These are phyloP conservation scores for Musa itinerans DNA, from an alignment of 176 grass and related monocot species.

Conservation along the genomic window DNA sequence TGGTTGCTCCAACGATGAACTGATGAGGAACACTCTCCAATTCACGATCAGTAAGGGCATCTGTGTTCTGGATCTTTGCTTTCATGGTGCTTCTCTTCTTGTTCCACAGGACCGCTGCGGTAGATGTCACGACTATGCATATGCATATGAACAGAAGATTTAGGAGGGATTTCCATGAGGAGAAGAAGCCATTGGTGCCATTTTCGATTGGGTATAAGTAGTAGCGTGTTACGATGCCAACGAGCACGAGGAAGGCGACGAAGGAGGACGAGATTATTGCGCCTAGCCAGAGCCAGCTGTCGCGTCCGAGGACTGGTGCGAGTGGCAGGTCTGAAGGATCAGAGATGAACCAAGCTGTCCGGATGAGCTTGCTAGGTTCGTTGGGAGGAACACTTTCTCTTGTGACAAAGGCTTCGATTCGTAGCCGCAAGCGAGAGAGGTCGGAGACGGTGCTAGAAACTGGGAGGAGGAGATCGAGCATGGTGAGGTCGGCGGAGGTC, in stretches of 20 bases:
- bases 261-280: conserved; percentile 36
- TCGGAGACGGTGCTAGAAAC: conserved; percentile 17
- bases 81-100: conserved; percentile 22
- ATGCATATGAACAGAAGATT: conserved; percentile 35
- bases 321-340: conserved; percentile 25
- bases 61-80: conserved; percentile 31
- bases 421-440: conserved; percentile 25
- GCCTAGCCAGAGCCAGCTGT: conserved; percentile 40
- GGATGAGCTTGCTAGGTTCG: background rate
- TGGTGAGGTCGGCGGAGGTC: conserved; percentile 45
- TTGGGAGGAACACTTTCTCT: conserved; percentile 14
- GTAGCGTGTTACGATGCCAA: conserved; percentile 23
- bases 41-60: conserved; percentile 28
- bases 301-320: conserved; percentile 30
- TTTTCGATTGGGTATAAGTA: conserved; percentile 38
- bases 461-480: conserved; percentile 49
- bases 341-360: conserved; percentile 36
- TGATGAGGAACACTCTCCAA: conserved; percentile 35
- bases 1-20: conserved; percentile 30
- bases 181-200: conserved; percentile 30
- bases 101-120: conserved; percentile 32
- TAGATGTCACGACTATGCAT: conserved; percentile 24
- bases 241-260: conserved; percentile 31
- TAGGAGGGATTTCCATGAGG: conserved; percentile 25
- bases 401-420: conserved; percentile 50